Conservation (phyloP, 1,284 basidiomycete genomes). For the Earliella scabrosa region DNA sequence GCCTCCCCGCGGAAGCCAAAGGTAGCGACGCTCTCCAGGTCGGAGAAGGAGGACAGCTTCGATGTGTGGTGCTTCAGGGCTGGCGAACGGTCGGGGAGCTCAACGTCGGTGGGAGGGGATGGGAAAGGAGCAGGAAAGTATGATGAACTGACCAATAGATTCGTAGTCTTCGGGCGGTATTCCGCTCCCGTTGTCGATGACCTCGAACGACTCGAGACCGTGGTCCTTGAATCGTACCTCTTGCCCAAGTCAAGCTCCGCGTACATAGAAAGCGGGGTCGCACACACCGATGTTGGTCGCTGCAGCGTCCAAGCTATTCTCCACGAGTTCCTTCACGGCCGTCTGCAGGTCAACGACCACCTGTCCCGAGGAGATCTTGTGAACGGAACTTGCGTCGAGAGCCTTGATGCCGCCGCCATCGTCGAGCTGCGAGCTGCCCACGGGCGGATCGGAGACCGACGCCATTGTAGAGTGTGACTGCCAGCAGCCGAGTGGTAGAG, state of each 20-base stretch:
- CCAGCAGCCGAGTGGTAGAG: too few relatives aligned
- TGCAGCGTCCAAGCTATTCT: conserved; percentile 95
- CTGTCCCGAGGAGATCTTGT: conserved; percentile 91
- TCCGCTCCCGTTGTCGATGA: conserved; percentile 92
- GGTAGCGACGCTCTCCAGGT: conserved; percentile 77
- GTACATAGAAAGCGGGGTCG: neutral
- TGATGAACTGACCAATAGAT: conserved; percentile 74
- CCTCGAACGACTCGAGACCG: conserved; percentile 87
- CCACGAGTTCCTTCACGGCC: conserved; percentile 95
- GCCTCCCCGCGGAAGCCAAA: conserved; percentile 99
- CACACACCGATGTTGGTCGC: conserved; percentile 83
- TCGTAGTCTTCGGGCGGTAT: conserved; percentile 82
- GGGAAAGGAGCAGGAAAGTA: too few relatives aligned
- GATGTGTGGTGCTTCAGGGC: conserved; percentile 91
- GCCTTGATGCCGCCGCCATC: conserved; percentile 43
- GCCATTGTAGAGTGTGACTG: too few relatives aligned
- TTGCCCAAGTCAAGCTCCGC: conserved; percentile 34
- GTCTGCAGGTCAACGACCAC: conserved; percentile 94
- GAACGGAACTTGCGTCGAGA: conserved; percentile 80
- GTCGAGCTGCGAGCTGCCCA: too few relatives aligned
- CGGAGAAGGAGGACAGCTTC: conserved; percentile 81
- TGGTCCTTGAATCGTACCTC: conserved; percentile 93
- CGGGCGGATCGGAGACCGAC: too few relatives aligned
- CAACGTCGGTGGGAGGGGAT: too few relatives aligned
- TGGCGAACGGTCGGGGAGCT: too few relatives aligned